Percentiles rank a stretch among this genome's conserved stretches.
Conservation (phyloP, 1,284 basidiomycete genomes). For the Coriolopsis trogii region DNA sequence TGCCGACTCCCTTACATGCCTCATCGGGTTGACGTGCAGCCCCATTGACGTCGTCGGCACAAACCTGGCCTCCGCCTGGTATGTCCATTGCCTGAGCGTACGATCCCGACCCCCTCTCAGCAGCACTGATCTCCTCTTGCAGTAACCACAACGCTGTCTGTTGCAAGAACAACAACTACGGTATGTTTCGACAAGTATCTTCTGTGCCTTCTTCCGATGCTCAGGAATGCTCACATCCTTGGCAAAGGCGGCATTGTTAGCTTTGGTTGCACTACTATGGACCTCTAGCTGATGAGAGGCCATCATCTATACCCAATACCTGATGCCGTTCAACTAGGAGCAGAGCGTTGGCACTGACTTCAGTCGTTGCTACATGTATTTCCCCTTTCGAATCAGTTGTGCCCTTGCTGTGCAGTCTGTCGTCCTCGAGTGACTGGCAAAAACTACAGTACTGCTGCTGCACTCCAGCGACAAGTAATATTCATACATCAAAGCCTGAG, state of each 20-base stretch:
- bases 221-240: neutral
- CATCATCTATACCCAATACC: no score
- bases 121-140: neutral
- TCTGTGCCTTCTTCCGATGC: neutral
- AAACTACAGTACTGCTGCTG: no score
- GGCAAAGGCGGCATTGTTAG: constrained; percentile 23
- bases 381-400: no score
- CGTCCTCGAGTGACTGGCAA: no score
- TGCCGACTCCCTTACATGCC: constrained; percentile 17
- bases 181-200: neutral
- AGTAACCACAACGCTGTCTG: neutral
- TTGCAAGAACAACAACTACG: constrained; percentile 18
- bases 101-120: neutral
- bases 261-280: constrained; percentile 27
- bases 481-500: no score
- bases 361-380: no score
- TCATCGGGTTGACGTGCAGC: constrained; percentile 24
- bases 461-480: no score
- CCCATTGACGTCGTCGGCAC: constrained; percentile 28
- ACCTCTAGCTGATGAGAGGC: constrained; percentile 10
- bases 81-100: no score
- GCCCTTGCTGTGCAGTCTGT: no score
- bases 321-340: no score
- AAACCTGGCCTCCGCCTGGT: constrained; percentile 29
- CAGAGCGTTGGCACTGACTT: no score